phyloP scores from a whole-genome alignment of 2,329 filamentous ascomycete species.

The Annulohypoxylon truncatum region DNA sequence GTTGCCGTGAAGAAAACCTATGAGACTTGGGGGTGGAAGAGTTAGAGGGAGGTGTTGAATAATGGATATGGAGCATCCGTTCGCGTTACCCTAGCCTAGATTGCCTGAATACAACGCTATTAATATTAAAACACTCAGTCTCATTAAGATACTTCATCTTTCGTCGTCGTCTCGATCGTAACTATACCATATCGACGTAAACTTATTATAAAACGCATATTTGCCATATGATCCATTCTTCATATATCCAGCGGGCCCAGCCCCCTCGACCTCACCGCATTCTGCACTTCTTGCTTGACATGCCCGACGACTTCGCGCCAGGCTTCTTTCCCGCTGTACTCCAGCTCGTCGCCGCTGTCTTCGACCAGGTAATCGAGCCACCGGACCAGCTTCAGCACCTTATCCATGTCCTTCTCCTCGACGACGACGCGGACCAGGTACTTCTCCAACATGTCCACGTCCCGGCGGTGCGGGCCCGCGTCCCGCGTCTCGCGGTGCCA shows the following conservation, averaged over 20 bases:
- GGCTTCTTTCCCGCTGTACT: constrained; percentile 50
- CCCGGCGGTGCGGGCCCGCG: constrained; percentile 82
- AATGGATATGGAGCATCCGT: constrained; percentile 24
- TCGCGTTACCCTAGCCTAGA: not conserved
- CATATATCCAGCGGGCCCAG: constrained; percentile 65
- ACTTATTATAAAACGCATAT: not conserved
- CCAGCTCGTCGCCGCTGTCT: constrained; percentile 52
- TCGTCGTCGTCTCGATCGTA: constrained; percentile 5
- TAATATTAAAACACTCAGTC: not conserved
- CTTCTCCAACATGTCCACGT: constrained; percentile 77
- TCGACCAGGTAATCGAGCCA: constrained; percentile 73
- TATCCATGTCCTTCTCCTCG: constrained; percentile 82
- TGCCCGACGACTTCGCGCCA: constrained; percentile 61
- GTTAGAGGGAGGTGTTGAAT: not conserved
- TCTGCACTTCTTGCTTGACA: constrained; percentile 64
- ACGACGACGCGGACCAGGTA: constrained; percentile 79
- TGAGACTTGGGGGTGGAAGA: not conserved
- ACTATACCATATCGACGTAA: not conserved
- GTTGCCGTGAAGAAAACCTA: not conserved
- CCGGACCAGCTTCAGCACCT: constrained; percentile 74
- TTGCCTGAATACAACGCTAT: constrained; percentile 18
- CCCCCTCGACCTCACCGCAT: constrained; percentile 66
- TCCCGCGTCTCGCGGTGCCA: constrained; percentile 80
- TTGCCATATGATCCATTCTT: constrained; percentile 25
- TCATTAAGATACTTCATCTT: not conserved